phyloP scores from a whole-genome alignment of 805 yeast species.

The Ogataea corticis region DNA sequence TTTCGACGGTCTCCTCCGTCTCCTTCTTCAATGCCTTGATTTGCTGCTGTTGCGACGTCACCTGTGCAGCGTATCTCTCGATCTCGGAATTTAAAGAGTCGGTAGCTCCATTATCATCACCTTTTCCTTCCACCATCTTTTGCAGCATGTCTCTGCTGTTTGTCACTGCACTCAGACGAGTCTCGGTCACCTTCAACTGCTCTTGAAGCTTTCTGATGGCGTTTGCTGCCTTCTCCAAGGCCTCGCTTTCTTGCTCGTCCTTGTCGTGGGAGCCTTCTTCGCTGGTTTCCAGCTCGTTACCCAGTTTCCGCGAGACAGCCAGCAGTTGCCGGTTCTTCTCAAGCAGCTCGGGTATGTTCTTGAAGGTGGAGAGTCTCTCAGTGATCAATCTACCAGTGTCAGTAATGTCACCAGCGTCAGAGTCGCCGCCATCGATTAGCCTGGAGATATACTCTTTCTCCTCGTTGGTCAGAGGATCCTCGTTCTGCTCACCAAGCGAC shows the following conservation, averaged over 20 bases:
- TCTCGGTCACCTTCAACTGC: slow-evolving; percentile 51
- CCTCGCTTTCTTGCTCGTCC: slow-evolving; percentile 38
- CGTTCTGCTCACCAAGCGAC: slow-evolving; percentile 54
- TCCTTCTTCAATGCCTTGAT: slow-evolving; percentile 43
- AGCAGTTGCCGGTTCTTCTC: slow-evolving; percentile 73
- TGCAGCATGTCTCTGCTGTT: slow-evolving; percentile 71
- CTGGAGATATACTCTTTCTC: slow-evolving; percentile 67
- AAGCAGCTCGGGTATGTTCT: slow-evolving; percentile 65
- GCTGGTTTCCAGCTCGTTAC: slow-evolving; percentile 64
- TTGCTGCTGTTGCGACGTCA: slow-evolving; percentile 36
- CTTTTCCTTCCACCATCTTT: slow-evolving; percentile 28
- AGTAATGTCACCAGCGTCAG: slow-evolving; percentile 34
- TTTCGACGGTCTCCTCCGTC: slow-evolving; percentile 42
- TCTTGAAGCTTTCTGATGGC: slow-evolving; percentile 65
- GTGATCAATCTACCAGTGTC: slow-evolving; percentile 76
- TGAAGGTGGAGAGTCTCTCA: slow-evolving; percentile 72
- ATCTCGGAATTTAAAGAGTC: slow-evolving; percentile 8
- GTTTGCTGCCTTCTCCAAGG: slow-evolving; percentile 51
- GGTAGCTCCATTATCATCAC: slow-evolving; percentile 5
- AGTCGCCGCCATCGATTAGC: slow-evolving; percentile 39
- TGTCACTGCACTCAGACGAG: slow-evolving; percentile 52
- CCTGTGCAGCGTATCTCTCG: slow-evolving; percentile 18
- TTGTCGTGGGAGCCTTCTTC: slow-evolving; percentile 54
- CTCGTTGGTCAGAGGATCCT: slow-evolving; percentile 58
- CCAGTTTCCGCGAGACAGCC: slow-evolving; percentile 67